phyloP scores from a whole-genome alignment of 2,329 filamentous ascomycete species.

The Dothistroma septosporum region DNA sequence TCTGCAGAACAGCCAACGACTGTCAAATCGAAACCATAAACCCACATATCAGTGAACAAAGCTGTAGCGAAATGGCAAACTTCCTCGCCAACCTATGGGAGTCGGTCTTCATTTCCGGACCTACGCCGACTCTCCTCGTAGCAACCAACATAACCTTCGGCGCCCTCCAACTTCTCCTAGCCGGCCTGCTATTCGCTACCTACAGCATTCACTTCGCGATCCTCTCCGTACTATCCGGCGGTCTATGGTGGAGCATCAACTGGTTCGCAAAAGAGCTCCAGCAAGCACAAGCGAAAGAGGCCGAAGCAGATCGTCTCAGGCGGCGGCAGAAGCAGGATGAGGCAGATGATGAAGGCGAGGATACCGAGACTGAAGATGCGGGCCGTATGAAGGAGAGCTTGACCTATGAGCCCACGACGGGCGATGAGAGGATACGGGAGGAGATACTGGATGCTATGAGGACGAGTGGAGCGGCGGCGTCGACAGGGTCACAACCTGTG shows the following conservation, averaged over 20 bases:
- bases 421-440: slow-evolving; percentile 16
- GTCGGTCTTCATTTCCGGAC: slow-evolving; percentile 88
- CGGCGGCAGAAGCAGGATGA: slow-evolving; percentile 41
- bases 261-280: slow-evolving; percentile 78
- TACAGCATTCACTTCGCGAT: slow-evolving; percentile 84
- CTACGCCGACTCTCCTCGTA: slow-evolving; percentile 79
- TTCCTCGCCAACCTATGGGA: slow-evolving; percentile 77
- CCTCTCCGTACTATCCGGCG: slow-evolving; percentile 72
- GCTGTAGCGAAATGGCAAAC: slow-evolving; percentile 34
- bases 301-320: slow-evolving; percentile 47
- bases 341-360: slow-evolving; percentile 45
- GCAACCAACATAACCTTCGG: slow-evolving; percentile 90
- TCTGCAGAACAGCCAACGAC: neutral
- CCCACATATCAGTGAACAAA: neutral
- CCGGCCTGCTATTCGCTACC: slow-evolving; percentile 72
- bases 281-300: slow-evolving; percentile 45
- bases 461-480: slow-evolving; percentile 3
- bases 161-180: slow-evolving; percentile 73
- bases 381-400: slow-evolving; percentile 14
- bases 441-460: slow-evolving; percentile 16
- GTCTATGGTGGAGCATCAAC: slow-evolving; percentile 91
- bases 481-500: slow-evolving; percentile 11
- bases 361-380: slow-evolving; percentile 41
- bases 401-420: slow-evolving; percentile 5
- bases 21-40: neutral